A percentile compares a stretch with the other conserved stretches of the same genome.
Conservation (phyloP, 352 stramenopile species). For the Phytophthora pinifolia region DNA sequence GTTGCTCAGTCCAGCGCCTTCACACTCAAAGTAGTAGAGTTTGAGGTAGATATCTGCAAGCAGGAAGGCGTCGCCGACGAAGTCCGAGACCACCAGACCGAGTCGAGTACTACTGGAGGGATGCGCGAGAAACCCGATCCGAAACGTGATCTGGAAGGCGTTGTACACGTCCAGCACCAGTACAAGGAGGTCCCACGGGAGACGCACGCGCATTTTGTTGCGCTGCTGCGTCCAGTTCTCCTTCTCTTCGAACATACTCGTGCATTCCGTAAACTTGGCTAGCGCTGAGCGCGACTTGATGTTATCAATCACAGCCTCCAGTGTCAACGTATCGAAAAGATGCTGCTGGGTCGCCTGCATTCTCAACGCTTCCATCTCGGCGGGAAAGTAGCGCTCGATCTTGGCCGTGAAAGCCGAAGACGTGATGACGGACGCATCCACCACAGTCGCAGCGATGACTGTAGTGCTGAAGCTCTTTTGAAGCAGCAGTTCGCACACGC, state of each 20-base stretch:
- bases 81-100: conserved; percentile 39
- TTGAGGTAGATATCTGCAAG: conserved; percentile 64
- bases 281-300: conserved; percentile 41
- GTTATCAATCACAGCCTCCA: conserved; percentile 58
- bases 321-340: conserved; percentile 42
- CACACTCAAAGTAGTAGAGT: conserved; percentile 78
- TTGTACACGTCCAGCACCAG: conserved; percentile 64
- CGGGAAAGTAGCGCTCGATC: conserved; percentile 52
- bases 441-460: conserved; percentile 49
- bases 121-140: conserved; percentile 59
- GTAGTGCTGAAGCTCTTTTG: conserved; percentile 53
- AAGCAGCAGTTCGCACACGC: conserved; percentile 63
- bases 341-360: conserved; percentile 47
- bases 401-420: conserved; percentile 42
- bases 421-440: conserved; percentile 58
- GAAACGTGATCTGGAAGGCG: conserved; percentile 68
- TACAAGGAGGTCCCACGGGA: conserved; percentile 67
- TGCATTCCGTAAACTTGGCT: conserved; percentile 54
- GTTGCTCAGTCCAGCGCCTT: conserved; percentile 46
- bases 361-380: conserved; percentile 40
- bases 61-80: conserved; percentile 44
- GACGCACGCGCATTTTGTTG: conserved; percentile 51
- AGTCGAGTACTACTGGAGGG: conserved; percentile 19
- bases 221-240: conserved; percentile 47
- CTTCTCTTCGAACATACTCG: conserved; percentile 61